A percentile compares a stretch with the other conserved stretches of the same genome.
Evolutionary conservation across 2,329 filamentous ascomycete genomes (phyloP).

Genomic region (Ophiostoma piceae): DNA sequence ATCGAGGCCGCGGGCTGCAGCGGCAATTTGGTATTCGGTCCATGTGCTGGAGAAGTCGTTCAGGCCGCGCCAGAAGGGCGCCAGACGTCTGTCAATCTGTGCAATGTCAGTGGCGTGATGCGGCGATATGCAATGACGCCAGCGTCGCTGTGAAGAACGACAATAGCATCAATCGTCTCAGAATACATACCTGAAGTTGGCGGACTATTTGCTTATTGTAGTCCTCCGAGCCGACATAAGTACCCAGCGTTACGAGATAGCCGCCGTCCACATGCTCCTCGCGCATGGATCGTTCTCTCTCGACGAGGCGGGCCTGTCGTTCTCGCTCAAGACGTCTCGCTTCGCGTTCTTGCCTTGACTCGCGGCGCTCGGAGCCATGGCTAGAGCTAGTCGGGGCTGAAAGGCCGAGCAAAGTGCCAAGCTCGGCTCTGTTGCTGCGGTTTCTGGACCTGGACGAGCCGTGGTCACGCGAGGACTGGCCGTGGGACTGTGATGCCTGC

Average conservation of each 20-base stretch:
- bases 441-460: constrained; percentile 29
- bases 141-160: not conserved
- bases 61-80: constrained; percentile 92
- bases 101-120: constrained; percentile 10
- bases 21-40: constrained; percentile 93
- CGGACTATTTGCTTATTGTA: constrained; percentile 85
- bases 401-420: constrained; percentile 32
- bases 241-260: constrained; percentile 87
- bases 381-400: not conserved
- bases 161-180: not conserved
- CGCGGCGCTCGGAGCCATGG: constrained; percentile 49
- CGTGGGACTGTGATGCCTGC: constrained; percentile 12
- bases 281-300: constrained; percentile 81
- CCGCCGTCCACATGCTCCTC: constrained; percentile 94
- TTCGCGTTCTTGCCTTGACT: constrained; percentile 88
- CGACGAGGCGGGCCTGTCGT: constrained; percentile 66
- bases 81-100: constrained; percentile 85
- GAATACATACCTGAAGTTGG: constrained; percentile 71
- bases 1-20: constrained; percentile 75
- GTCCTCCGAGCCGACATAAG: constrained; percentile 88
- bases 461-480: constrained; percentile 28
- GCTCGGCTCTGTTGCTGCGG: constrained; percentile 41
- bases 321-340: constrained; percentile 80
- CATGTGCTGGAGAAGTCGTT: constrained; percentile 84
- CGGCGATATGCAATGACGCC: not conserved